Conservation (phyloP, 352 stramenopile genomes). For the Phytophthora vignae region DNA sequence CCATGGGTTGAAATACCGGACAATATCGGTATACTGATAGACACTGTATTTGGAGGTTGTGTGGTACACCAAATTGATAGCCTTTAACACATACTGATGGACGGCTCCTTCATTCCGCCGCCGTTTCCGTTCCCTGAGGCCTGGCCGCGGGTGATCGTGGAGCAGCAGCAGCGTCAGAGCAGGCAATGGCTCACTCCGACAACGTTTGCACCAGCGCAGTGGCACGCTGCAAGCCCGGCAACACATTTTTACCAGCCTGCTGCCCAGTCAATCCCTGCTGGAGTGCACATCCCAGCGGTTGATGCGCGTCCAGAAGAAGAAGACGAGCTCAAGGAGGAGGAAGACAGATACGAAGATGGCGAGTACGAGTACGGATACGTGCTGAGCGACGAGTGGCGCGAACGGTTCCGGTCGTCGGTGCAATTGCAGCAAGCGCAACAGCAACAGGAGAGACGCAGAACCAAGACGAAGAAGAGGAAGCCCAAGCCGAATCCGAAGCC, state of each 20-base stretch:
- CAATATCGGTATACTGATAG: too few species aligned
- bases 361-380: constrained; percentile 82
- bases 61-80: too few species aligned
- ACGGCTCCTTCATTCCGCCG: constrained; percentile 62
- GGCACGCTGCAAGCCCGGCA: background rate
- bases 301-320: background rate
- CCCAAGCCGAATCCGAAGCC: constrained; percentile 9
- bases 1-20: background rate
- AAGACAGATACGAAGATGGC: constrained; percentile 35
- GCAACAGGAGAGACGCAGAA: constrained; percentile 8
- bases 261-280: background rate
- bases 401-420: constrained; percentile 48
- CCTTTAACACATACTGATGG: too few species aligned
- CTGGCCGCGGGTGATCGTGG: constrained; percentile 58
- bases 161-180: constrained; percentile 38
- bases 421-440: constrained; percentile 18
- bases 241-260: constrained; percentile 1
- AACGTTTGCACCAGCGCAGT: constrained; percentile 12
- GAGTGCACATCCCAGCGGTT: background rate
- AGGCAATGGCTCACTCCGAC: constrained; percentile 60
- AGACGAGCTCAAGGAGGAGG: background rate
- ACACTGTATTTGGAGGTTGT: too few species aligned
- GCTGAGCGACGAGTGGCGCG: constrained; percentile 76
- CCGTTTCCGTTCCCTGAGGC: constrained; percentile 82
- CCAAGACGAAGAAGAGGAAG: constrained; percentile 26